Base-by-base conservation (phyloP, 768 basidiomycete genomes). In the Amanita pseudoporphyria region DNA sequence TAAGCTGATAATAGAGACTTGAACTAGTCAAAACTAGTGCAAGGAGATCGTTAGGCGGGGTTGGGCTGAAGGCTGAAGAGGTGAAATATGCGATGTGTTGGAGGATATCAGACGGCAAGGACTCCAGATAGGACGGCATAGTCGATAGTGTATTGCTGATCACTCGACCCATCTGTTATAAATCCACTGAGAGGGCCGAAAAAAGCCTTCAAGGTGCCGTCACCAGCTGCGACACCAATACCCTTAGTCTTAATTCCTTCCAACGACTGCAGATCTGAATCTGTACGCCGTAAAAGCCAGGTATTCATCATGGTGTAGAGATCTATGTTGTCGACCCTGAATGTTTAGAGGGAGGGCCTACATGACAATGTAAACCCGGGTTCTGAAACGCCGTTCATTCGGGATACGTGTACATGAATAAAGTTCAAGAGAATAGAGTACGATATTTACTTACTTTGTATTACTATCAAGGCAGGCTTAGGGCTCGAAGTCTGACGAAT, bases 91-190 rank as follows among this genome's bases (percentile, higher is more conserved):
- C 78, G 30, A 84, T 71, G 53, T 76, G 64, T 38, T 73, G 73
- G 14, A 84, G 71, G 53, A 85, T 61, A 56, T 84, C 80, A 56
- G 63, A 63, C 18, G 82, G 80, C 32, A 82, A 58, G 2, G 56
- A 60, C 47, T 78, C 73, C 43, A 84, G 63, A 45, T 57, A 60
- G 51, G 74, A 71, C 54, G 64, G 28, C 76, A 77, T 80, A 56
- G 46, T 55, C 26, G 31, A 49, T n/a, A 37, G 28, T 30, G 13
- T 49, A 28, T 14, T 10, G 24, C 19, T 7, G 13, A 6, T 22
- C 28, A 33, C 12, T 39, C n/a, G 35, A 9, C 16, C 47, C 36
- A 18, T 16, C 36, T 4, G 28, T 41, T 49, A 49, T 49, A 49
- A 40, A 41, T 19, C 18, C 6, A 18, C 26, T 32, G 30, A 6